Percentiles rank a stretch among this genome's conserved stretches.
These are phyloP conservation scores for Ocimum tenuiflorum DNA, from an alignment of 257 asterid genomes.

Conservation along the genomic window DNA sequence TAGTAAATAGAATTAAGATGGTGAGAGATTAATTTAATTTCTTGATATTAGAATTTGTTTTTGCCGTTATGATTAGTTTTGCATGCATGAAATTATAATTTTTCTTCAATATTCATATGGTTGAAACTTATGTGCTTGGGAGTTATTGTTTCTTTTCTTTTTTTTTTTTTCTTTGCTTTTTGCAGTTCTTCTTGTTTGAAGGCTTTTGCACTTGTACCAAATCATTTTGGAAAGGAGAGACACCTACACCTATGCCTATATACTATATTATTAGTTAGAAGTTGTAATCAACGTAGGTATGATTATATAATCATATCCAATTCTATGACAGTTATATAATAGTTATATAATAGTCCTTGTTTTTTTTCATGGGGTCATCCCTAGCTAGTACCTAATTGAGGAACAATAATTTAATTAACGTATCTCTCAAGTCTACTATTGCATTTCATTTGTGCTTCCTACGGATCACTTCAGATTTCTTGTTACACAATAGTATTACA, in stretches of 20 bases:
- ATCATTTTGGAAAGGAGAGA: slow-evolving; percentile 6
- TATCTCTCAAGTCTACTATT: background rate
- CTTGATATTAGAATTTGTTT: background rate
- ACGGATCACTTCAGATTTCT: no score
- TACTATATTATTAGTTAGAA: background rate
- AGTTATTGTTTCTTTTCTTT: slow-evolving; percentile 28
- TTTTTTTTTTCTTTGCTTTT: slow-evolving; percentile 26
- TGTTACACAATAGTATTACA: no score
- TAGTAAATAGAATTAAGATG: background rate
- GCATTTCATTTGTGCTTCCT: background rate
- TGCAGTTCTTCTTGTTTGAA: slow-evolving; percentile 43
- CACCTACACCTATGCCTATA: background rate
- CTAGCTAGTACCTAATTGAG: no score
- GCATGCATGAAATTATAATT: no score
- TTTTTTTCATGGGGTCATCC: no score
- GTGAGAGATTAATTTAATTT: no score
- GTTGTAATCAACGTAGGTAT: background rate
- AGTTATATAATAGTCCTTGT: no score
- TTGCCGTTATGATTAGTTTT: background rate
- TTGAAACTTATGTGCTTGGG: slow-evolving; percentile 41
- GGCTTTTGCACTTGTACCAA: slow-evolving; percentile 37
- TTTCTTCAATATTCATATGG: background rate
- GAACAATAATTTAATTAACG: background rate
- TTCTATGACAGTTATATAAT: no score
- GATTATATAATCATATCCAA: no score